Evolutionary conservation across 805 yeast species (phyloP), one percentile per base, ranked within the genome.

Genomic region (Metschnikowia shivogae): DNA sequence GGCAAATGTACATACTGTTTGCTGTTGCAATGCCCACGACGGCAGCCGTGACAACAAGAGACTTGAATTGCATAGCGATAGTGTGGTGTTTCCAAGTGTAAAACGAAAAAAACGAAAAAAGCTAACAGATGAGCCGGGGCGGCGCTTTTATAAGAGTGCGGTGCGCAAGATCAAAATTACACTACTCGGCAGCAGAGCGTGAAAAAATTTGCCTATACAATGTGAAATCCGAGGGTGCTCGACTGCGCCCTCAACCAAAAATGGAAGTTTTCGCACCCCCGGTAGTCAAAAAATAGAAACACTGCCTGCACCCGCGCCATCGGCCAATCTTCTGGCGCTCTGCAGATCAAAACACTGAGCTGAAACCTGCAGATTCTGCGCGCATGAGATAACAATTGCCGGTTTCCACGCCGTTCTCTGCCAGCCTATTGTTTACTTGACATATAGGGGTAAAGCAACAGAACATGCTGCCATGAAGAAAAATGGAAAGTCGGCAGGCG

Each of bases 41-140:
- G 57, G 82, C 75, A 55, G 76, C 71, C 53, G 72, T 59, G 50
- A 74, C 67, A 53, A 77, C 59, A 60, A 76, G 58, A 50, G 77
- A 67, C 67, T 73, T 79, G 69, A 78, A 68, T 72, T 78, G 84
- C 85, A 81, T 80, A 49, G 51, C 52, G 52, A 53, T 46, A 36
- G 56, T 48, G 39, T 33, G 44, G 30, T 24, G 46, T 32, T 39
- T 37, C 39, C 46, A 46, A 43, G 34, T 35, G 42, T 43, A 38
- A 10, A 29, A 7, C 17, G 33, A 32, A 35, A 33, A 35, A 34
- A 43, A 22, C 26, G 28, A 39, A 37, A 40, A 40, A 20, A 27
- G 46, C 26, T 12, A 28, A n/a, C 10, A 19, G 17, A 9, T 11
- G 4, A n/a, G 28, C 26, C 26, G 43, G 33, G 33, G 31, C 26